Evolutionary conservation across 352 stramenopile genomes (phyloP), one percentile per base, ranked within the genome.

Genomic region (Phytophthora pisi): DNA sequence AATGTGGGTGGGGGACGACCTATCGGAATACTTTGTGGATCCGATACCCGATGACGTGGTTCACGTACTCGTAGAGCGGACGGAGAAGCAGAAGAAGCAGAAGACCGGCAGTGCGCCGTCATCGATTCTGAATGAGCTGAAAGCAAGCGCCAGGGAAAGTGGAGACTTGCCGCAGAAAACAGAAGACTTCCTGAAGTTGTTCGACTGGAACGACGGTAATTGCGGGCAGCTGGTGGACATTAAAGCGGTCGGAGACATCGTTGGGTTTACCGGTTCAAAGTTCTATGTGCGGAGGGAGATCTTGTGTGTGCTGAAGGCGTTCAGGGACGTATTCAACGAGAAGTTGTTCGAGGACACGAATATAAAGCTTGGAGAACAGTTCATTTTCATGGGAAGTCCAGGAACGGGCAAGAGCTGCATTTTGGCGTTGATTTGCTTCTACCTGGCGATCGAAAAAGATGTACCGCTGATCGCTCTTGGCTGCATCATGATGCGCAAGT

Each of bases 401-500:
- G 61, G 61, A 11, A 63, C 36, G 10, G 53, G 53, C 31, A 68
- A 68, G 36, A 69, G 61, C 34, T 69, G 61, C 53, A 30, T 69
- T 9, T 54, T 69, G 26, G 53, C 54, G 4, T 54, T 64, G 18
- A 13, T 69, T 6, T 67, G 51, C 18, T 67, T 67, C 30, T 61
- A 51, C 30, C 0, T 61, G 13, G 51, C 60, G 7, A 20, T 60
- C 34, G 34, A 7, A 16, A 42, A 42, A 6, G 13, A 16, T 5
- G 10, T 42, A 6, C 95, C 96, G 26, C 77, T 99, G 13, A 98
- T 99, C 70, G 92, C 95, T 36, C 91, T 99, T 61, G 96, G 97
- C 45, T 99, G 97, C 72, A 98, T 99, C 64, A 99, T 99, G 96
- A 99, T 99, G 95, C 85, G 96, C 55, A 99, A 99, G 75, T 97